These are phyloP conservation scores for Colletotrichum gloeosporioides DNA, from an alignment of 2,329 filamentous ascomycete genomes.

Conservation along the genomic window DNA sequence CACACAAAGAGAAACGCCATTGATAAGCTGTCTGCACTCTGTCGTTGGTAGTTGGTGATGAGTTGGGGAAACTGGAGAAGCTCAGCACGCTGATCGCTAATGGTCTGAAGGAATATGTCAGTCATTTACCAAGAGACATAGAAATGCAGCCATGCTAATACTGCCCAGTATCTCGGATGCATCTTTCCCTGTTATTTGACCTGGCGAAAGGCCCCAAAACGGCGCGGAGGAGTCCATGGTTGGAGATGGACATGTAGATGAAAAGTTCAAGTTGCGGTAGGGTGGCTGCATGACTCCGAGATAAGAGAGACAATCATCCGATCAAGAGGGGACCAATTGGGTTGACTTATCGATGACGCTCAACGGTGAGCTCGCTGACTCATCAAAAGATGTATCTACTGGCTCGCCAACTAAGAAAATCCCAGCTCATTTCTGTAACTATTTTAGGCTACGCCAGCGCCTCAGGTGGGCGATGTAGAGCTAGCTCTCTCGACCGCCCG, in stretches of 20 bases:
- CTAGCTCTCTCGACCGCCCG: neutral
- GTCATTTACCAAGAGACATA: slow-evolving; percentile 1
- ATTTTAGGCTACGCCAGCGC: neutral
- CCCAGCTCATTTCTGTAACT: neutral
- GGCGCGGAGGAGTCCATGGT: neutral
- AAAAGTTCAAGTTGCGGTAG: neutral
- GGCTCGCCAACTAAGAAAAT: neutral
- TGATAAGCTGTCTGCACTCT: slow-evolving; percentile 13
- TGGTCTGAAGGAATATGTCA: neutral
- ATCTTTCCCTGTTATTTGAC: neutral
- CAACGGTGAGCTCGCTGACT: neutral
- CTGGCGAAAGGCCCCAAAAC: neutral
- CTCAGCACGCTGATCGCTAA: neutral
- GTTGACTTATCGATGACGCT: neutral
- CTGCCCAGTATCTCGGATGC: slow-evolving; percentile 13
- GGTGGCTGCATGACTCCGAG: neutral
- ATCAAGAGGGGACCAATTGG: neutral
- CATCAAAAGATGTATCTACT: neutral
- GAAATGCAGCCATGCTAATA: slow-evolving; percentile 16
- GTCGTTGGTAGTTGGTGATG: neutral
- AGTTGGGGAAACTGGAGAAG: neutral
- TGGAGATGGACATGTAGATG: neutral
- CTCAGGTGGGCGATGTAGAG: neutral
- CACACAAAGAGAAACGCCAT: slow-evolving; percentile 12
- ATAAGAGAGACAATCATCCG: neutral